Conservation (phyloP, 2,329 filamentous ascomycete species). For the Akanthomyces lecanii region DNA sequence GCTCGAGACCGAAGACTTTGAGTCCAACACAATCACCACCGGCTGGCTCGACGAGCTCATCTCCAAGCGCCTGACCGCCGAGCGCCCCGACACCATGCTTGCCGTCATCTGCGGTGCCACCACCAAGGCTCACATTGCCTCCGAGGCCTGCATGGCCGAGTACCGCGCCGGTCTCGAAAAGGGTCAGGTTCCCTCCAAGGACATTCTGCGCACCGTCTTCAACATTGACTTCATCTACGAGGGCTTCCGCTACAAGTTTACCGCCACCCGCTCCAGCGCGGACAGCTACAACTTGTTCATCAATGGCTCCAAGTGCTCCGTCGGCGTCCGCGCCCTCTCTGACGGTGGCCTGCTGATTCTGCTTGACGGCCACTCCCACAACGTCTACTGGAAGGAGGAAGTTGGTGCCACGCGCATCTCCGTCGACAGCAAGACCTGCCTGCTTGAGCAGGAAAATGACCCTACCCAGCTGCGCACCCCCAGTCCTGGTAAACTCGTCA, state of each 20-base stretch:
- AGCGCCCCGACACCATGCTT: slow-evolving; percentile 87
- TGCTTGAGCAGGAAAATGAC: slow-evolving; percentile 98
- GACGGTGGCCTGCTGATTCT: slow-evolving; percentile 92
- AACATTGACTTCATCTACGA: slow-evolving; percentile 98
- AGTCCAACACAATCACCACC: slow-evolving; percentile 98
- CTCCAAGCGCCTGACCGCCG: slow-evolving; percentile 93
- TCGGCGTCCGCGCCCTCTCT: slow-evolving; percentile 86
- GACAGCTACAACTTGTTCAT: slow-evolving; percentile 98
- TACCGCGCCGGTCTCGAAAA: slow-evolving; percentile 89
- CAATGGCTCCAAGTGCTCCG: slow-evolving; percentile 93
- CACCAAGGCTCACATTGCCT: slow-evolving; percentile 92
- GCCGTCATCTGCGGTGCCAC: slow-evolving; percentile 95
- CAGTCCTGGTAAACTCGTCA: slow-evolving; percentile 95
- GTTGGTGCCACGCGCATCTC: slow-evolving; percentile 92
- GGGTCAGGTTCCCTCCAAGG: slow-evolving; percentile 94
- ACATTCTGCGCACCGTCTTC: slow-evolving; percentile 96
- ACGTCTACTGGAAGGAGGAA: slow-evolving; percentile 99
- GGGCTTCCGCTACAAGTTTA: slow-evolving; percentile 95
- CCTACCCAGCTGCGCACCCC: slow-evolving; percentile 94
- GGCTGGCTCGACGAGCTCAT: slow-evolving; percentile 99
- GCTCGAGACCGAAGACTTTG: slow-evolving; percentile 94
- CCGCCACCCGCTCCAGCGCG: slow-evolving; percentile 82
- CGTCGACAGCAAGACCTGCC: slow-evolving; percentile 95
- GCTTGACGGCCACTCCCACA: slow-evolving; percentile 89
- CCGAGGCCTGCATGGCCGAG: slow-evolving; percentile 80